Evolutionary conservation across 2,329 filamentous ascomycete species (phyloP).

Genomic region (Cordyceps fumosorosea): DNA sequence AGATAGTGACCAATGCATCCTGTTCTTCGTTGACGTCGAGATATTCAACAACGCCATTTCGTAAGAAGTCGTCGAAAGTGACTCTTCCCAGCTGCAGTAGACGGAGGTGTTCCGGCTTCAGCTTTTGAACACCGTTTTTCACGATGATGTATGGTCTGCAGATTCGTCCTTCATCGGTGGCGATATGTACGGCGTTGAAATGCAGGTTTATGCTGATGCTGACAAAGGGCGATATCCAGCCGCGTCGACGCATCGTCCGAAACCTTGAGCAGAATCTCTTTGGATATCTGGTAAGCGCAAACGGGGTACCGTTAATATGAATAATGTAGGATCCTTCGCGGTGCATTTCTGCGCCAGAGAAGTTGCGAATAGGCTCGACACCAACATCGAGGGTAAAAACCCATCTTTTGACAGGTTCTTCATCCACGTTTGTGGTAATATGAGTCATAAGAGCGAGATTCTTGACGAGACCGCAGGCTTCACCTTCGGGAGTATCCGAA

Average conservation of each 20-base stretch:
- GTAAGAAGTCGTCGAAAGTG: conserved; percentile 91
- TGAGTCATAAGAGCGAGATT: conserved; percentile 98
- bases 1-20: conserved; percentile 86
- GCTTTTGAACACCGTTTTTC: conserved; percentile 75
- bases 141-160: conserved; percentile 95
- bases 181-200: conserved; percentile 86
- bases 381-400: conserved; percentile 83
- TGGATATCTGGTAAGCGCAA: conserved; percentile 78
- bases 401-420: conserved; percentile 79
- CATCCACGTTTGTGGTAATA: conserved; percentile 94
- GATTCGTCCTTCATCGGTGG: conserved; percentile 93
- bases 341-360: conserved; percentile 78
- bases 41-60: conserved; percentile 86
- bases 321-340: conserved; percentile 78
- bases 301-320: conserved; percentile 91
- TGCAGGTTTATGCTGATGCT: conserved; percentile 95
- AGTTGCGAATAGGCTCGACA: conserved; percentile 66
- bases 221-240: conserved; percentile 91
- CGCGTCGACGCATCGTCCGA: conserved; percentile 78
- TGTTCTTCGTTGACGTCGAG: conserved; percentile 98
- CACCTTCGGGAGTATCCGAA: conserved; percentile 96
- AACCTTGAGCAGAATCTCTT: conserved; percentile 83
- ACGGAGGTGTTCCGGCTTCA: conserved; percentile 71
- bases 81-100: conserved; percentile 76
- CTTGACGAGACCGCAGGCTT: conserved; percentile 96